phyloP scores from a whole-genome alignment of 352 stramenopile genomes.

The Globisporangium rhizosaccharum region DNA sequence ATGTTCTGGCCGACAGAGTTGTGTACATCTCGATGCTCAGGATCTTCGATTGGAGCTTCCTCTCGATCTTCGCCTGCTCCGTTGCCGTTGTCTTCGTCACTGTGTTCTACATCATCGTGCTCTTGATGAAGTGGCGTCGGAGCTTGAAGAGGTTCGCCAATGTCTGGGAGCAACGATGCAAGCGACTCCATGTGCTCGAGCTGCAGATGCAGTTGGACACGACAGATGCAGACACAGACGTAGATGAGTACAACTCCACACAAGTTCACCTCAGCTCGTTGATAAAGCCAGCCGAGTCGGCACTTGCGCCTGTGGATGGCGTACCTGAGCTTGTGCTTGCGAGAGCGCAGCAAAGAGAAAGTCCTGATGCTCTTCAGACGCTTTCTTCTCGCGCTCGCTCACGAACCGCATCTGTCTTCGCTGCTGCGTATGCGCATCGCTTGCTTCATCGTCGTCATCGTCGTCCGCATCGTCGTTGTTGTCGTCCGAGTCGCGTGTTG shows the following conservation, averaged over 20 bases:
- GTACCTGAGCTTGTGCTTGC: slow-evolving; percentile 53
- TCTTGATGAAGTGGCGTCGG: too few relatives aligned
- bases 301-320: neutral
- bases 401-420: slow-evolving; percentile 24
- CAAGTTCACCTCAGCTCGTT: neutral
- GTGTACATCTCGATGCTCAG: too few relatives aligned
- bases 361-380: slow-evolving; percentile 46
- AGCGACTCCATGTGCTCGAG: slow-evolving; percentile 52
- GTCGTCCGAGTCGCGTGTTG: neutral
- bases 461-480: neutral
- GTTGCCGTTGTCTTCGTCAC: neutral
- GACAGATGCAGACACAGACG: neutral
- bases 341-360: slow-evolving; percentile 59
- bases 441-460: neutral
- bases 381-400: slow-evolving; percentile 44
- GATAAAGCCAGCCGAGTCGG: too few relatives aligned
- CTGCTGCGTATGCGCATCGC: neutral
- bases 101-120: too few relatives aligned
- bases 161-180: slow-evolving; percentile 27
- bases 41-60: too few relatives aligned
- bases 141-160: neutral
- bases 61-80: too few relatives aligned
- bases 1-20: too few relatives aligned
- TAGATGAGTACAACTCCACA: neutral
- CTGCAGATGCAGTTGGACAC: slow-evolving; percentile 8